These are phyloP conservation scores for Helicostylum pulchrum DNA, from an alignment of 192 early-diverging fungal genomes.

Conservation along the genomic window DNA sequence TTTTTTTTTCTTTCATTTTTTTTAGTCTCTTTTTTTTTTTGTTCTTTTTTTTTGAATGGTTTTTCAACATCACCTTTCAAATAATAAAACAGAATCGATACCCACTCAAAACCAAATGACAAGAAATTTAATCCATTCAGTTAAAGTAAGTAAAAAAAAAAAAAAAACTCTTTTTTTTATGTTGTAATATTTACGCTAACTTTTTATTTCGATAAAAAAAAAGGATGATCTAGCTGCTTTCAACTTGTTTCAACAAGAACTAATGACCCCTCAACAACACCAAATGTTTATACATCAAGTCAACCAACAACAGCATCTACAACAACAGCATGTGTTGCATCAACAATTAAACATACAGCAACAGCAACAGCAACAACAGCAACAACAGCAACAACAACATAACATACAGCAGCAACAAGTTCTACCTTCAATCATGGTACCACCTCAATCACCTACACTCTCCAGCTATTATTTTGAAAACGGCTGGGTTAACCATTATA, in stretches of 20 bases:
- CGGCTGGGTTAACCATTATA: slow-evolving; percentile 40
- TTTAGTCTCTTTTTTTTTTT: too few relatives aligned
- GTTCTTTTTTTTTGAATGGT: neutral
- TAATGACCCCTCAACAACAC: slow-evolving; percentile 5
- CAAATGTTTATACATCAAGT: slow-evolving; percentile 13
- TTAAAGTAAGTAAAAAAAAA: neutral
- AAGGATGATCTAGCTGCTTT: slow-evolving; percentile 31
- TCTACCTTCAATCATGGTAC: slow-evolving; percentile 50
- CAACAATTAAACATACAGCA: slow-evolving; percentile 36
- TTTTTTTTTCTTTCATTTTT: too few relatives aligned
- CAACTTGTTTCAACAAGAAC: slow-evolving; percentile 30
- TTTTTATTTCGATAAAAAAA: neutral
- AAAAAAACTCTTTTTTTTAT: neutral
- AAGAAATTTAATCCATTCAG: neutral
- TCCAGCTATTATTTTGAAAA: slow-evolving; percentile 49
- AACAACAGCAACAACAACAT: slow-evolving; percentile 42
- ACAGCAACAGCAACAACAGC: slow-evolving; percentile 47
- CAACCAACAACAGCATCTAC: slow-evolving; percentile 14
- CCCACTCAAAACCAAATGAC: neutral
- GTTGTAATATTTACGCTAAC: neutral
- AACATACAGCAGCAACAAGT: slow-evolving; percentile 37
- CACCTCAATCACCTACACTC: slow-evolving; percentile 51
- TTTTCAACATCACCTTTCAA: neutral
- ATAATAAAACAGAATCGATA: neutral
- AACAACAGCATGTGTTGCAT: slow-evolving; percentile 15